Percentiles rank a stretch among this genome's conserved stretches.
Evolutionary conservation across 352 stramenopile genomes (phyloP).

Genomic region (Elongisporangium anandrum): DNA sequence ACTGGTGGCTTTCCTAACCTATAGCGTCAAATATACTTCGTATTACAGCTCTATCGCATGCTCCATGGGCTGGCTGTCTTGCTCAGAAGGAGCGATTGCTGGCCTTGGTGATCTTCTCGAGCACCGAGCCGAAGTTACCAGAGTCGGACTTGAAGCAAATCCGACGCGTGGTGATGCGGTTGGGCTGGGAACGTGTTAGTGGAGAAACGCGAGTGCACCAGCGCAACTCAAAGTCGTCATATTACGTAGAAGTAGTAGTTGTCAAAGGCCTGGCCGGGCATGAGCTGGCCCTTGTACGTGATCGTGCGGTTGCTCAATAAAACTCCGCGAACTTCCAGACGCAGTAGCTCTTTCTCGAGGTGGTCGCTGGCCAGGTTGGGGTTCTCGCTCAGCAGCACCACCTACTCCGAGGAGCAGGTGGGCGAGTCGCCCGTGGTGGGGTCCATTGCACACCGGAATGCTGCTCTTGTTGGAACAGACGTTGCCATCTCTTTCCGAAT

Average conservation of each 20-base stretch:
- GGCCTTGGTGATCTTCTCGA: conserved; percentile 94
- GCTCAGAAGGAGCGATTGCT: too few relatives aligned
- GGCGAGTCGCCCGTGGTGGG: conserved; percentile 93
- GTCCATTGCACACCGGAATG: conserved; percentile 87
- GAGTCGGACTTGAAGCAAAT: conserved; percentile 95
- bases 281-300: conserved; percentile 98
- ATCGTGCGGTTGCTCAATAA: conserved; percentile 95
- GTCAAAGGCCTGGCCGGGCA: conserved; percentile 87
- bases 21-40: neutral
- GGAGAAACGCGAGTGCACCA: conserved; percentile 97
- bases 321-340: conserved; percentile 79
- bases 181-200: conserved; percentile 98
- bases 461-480: conserved; percentile 81
- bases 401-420: conserved; percentile 93
- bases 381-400: conserved; percentile 90
- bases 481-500: conserved; percentile 79
- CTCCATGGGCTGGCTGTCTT: too few relatives aligned
- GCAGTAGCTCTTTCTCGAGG: conserved; percentile 91
- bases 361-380: conserved; percentile 47
- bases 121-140: conserved; percentile 95
- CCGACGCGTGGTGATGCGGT: conserved; percentile 93
- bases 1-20: neutral
- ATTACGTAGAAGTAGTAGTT: conserved; percentile 58
- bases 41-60: neutral
- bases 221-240: conserved; percentile 84